Conservation (phyloP, 2,329 filamentous ascomycete genomes). For the Onygenales sp. region DNA sequence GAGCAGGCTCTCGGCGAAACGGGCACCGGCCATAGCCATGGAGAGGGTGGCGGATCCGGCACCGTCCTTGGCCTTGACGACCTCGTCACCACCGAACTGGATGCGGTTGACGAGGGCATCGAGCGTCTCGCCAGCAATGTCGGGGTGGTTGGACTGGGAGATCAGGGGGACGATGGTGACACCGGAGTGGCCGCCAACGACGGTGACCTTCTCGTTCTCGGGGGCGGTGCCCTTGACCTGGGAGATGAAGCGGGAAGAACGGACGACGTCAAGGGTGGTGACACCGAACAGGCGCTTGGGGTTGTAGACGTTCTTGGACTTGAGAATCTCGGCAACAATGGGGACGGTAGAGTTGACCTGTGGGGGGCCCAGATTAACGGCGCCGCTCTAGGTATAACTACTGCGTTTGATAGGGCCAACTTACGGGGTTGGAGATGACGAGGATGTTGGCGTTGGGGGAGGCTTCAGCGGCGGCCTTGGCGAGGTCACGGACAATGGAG, state of each 20-base stretch:
- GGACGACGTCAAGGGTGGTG: constrained; percentile 97
- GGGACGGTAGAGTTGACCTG: constrained; percentile 97
- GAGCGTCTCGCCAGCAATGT: constrained; percentile 66
- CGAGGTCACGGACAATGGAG: constrained; percentile 96
- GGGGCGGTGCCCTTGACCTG: constrained; percentile 88
- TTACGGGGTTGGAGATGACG: constrained; percentile 92
- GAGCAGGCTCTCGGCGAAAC: constrained; percentile 82
- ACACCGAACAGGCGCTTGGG: constrained; percentile 98
- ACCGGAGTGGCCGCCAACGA: constrained; percentile 94
- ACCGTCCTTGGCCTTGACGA: constrained; percentile 97
- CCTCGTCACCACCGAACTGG: constrained; percentile 98
- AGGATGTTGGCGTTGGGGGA: constrained; percentile 89
- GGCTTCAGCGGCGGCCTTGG: constrained; percentile 84
- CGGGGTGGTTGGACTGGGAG: constrained; percentile 81
- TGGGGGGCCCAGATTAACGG: neutral
- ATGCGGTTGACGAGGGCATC: constrained; percentile 81
- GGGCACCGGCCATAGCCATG: constrained; percentile 92
- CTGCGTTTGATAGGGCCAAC: constrained; percentile 14
- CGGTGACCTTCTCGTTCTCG: constrained; percentile 85
- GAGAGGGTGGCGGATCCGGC: constrained; percentile 94
- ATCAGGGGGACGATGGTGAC: constrained; percentile 98
- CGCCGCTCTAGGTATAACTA: constrained; percentile 1
- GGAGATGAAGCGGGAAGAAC: constrained; percentile 94
- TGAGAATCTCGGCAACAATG: constrained; percentile 95
- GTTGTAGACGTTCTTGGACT: constrained; percentile 92